A percentile compares a stretch with the other conserved stretches of the same genome.
These are phyloP conservation scores for Colletotrichum abscissum DNA, from an alignment of 2,329 filamentous ascomycete genomes.

Conservation along the genomic window DNA sequence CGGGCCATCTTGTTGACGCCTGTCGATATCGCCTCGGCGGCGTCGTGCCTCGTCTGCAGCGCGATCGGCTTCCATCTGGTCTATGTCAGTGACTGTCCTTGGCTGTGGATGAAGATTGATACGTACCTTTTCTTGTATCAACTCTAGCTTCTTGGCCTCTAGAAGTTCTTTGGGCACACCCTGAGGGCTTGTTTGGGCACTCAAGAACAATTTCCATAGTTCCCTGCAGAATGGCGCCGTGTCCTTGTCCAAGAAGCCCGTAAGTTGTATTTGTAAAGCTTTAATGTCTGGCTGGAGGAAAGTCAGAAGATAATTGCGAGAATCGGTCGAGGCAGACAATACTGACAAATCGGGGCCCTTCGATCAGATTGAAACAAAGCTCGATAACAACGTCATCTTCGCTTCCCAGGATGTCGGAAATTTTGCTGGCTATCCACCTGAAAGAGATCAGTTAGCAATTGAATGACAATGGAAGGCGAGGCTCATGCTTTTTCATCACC, in stretches of 20 bases:
- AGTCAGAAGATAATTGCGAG: slow-evolving; percentile 31
- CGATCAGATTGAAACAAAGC: slow-evolving; percentile 77
- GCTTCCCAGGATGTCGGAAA: slow-evolving; percentile 87
- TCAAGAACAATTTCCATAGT: slow-evolving; percentile 90
- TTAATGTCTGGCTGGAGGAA: slow-evolving; percentile 89
- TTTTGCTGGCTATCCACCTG: slow-evolving; percentile 93
- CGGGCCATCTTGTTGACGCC: slow-evolving; percentile 77
- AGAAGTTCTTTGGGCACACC: slow-evolving; percentile 94
- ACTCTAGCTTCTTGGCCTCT: slow-evolving; percentile 94
- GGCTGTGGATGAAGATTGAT: background rate
- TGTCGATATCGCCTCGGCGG: slow-evolving; percentile 76
- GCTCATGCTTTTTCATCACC: slow-evolving; percentile 89
- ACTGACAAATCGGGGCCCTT: slow-evolving; percentile 81
- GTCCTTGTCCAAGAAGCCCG: slow-evolving; percentile 94
- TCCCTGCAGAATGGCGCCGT: slow-evolving; percentile 91
- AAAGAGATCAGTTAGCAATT: slow-evolving; percentile 26
- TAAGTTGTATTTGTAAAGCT: slow-evolving; percentile 91
- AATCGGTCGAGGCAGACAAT: background rate
- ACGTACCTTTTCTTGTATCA: slow-evolving; percentile 91
- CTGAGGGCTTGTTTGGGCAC: slow-evolving; percentile 87
- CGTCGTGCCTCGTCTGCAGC: slow-evolving; percentile 80
- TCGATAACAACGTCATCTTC: slow-evolving; percentile 98
- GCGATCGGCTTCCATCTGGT: slow-evolving; percentile 83
- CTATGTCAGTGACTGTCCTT: slow-evolving; percentile 20
- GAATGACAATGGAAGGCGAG: background rate